phyloP scores from a whole-genome alignment of 2,329 filamentous ascomycete genomes.

The Monilinia laxa region DNA sequence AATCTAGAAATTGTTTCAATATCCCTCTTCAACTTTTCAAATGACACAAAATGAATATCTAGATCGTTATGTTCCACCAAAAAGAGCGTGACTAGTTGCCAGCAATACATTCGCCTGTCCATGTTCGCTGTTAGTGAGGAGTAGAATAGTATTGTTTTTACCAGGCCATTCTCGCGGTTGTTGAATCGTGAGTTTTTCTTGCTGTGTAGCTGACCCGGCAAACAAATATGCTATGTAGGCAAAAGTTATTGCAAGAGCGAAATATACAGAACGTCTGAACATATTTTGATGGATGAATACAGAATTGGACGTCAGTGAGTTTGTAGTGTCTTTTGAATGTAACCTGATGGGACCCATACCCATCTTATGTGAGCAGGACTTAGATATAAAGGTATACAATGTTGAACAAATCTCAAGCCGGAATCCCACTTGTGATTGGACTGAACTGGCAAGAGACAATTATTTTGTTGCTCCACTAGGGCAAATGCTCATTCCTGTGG shows the following conservation, averaged over 20 bases:
- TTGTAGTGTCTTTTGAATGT: no score
- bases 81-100: conserved; percentile 44
- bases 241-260: not conserved
- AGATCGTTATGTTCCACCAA: conserved; percentile 39
- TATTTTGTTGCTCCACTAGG: no score
- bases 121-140: conserved; percentile 47
- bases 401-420: no score
- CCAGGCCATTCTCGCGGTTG: not conserved
- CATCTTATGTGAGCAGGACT: no score
- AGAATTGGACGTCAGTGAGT: not conserved
- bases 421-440: no score
- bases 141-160: conserved; percentile 39
- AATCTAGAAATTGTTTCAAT: conserved; percentile 31
- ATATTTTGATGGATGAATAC: not conserved
- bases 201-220: not conserved
- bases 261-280: not conserved
- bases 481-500: no score
- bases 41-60: conserved; percentile 47
- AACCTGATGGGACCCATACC: no score
- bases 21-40: conserved; percentile 40
- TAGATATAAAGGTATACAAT: no score
- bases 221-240: conserved; percentile 6
- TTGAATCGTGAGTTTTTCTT: not conserved
- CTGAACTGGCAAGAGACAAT: no score
- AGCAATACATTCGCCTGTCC: conserved; percentile 49